Conservation (phyloP, 805 yeast species). For the Saturnispora saitoi region DNA sequence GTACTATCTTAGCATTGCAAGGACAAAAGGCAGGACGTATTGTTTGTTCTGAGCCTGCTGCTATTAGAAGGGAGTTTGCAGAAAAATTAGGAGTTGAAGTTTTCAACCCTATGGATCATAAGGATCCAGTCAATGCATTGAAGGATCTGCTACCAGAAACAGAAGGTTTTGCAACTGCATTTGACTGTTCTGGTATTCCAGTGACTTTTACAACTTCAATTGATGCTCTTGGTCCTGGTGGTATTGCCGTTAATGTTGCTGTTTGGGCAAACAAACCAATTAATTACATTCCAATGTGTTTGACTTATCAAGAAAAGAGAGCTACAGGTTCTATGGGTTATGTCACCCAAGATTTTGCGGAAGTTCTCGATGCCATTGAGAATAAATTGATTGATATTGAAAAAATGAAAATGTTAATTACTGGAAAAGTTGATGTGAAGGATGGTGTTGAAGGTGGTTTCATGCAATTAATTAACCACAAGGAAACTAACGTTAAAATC, state of each 20-base stretch:
- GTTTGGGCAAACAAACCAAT: conserved; percentile 51
- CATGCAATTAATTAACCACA: conserved; percentile 40
- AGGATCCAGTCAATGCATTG: conserved; percentile 31
- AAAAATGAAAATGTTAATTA: conserved; percentile 40
- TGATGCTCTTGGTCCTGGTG: conserved; percentile 42
- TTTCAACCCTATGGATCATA: conserved; percentile 41
- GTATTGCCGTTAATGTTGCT: conserved; percentile 54
- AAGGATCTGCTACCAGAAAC: conserved; percentile 32
- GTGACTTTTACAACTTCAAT: conserved; percentile 46
- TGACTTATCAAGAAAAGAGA: conserved; percentile 46
- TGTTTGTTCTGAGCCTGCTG: conserved; percentile 54
- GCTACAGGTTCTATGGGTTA: conserved; percentile 58
- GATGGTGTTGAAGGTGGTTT: conserved; percentile 49
- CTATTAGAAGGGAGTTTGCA: conserved; percentile 53
- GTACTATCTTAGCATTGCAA: conserved; percentile 43
- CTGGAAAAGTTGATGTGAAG: conserved; percentile 42
- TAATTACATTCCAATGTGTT: conserved; percentile 45
- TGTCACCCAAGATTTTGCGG: conserved; percentile 46
- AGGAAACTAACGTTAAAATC: conserved; percentile 48
- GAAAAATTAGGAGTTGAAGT: conserved; percentile 38
- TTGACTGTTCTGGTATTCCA: conserved; percentile 48
- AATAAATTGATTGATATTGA: conserved; percentile 38
- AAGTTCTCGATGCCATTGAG: conserved; percentile 44
- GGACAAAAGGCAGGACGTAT: conserved; percentile 41
- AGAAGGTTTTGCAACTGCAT: conserved; percentile 41